Evolutionary conservation across 1,139 yeast genomes (phyloP), one percentile per base, ranked within the genome.

Genomic region (Debaryomyces sp.): DNA sequence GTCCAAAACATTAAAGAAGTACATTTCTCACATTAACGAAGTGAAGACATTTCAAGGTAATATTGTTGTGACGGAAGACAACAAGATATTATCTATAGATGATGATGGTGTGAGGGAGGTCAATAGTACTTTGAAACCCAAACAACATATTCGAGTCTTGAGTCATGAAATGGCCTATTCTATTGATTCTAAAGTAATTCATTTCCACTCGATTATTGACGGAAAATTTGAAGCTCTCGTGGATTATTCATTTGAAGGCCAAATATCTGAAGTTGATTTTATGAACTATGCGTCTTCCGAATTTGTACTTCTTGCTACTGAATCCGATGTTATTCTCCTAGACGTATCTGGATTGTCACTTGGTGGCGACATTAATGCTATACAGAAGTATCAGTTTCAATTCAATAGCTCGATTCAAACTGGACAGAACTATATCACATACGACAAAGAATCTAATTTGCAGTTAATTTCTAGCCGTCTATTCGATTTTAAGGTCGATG

Each of bases 21-120:
- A 23, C 4, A 13, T 44, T 9, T 23, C 49, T 10, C 48, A 43
- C 10, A 40, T 46, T 13, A 46, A 47, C 13, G 45, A 49, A 21
- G 49, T 62, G n/a, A 48, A 48, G 13, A 55, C 61, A 26, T 59
- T 68, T 39, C 56, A 59, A 38, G 59, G 59, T 4, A 62, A 59
- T 2, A 41, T 63, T 5, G 55, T 64, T 2, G 45, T 60, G 6
- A 57, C 64, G 4, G 48, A 46, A 10, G 50, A 56, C 13, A 59
- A 59, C 26, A 61, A 61, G 21, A 44, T 64, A 13, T 60, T 40
- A 5, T 5, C 6, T 5, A 22, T 45, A 6, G 15, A n/a, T 2
- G 15, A 23, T 9, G 22, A 13, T n/a, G 44, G 15, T 8, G 44
- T 33, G 6, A n/a, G 39, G 3, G 40, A 41, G 26, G 57, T 50